phyloP scores from a whole-genome alignment of 306 rosid genomes.

The Casuarina glauca region DNA sequence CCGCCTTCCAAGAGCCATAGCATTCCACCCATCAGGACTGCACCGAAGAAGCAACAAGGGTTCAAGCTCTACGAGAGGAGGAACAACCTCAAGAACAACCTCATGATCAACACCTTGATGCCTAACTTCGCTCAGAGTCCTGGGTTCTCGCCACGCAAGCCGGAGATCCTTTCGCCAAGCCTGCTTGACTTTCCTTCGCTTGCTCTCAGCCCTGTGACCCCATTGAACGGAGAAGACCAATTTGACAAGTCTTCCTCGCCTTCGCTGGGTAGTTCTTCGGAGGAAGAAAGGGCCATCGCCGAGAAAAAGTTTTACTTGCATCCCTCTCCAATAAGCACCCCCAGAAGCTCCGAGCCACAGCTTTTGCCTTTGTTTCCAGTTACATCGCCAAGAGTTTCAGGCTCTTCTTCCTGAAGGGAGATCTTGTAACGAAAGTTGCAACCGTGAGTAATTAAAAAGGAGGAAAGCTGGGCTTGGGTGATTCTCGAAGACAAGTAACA shows the following conservation, averaged over 20 bases:
- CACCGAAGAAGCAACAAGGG: conserved; percentile 62
- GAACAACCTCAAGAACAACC: conserved; percentile 68
- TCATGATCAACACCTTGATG: conserved; percentile 74
- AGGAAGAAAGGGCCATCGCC: conserved; percentile 91
- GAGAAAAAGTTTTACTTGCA: conserved; percentile 86
- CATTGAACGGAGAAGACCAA: conserved; percentile 67
- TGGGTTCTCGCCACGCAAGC: conserved; percentile 70
- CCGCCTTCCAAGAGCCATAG: conserved; percentile 47
- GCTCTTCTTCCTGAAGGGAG: conserved; percentile 52
- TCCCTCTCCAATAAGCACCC: conserved; percentile 70
- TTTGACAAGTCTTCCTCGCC: conserved; percentile 77
- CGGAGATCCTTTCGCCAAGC: conserved; percentile 88
- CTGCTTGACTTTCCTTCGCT: conserved; percentile 83
- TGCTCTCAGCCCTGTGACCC: conserved; percentile 89
- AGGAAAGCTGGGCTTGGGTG: conserved; percentile 31
- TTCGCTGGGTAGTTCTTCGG: conserved; percentile 76
- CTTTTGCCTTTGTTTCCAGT: conserved; percentile 81
- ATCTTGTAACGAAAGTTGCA: conserved; percentile 13
- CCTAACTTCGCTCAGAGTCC: conserved; percentile 58
- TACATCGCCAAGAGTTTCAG: conserved; percentile 79
- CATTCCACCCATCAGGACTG: conserved; percentile 73
- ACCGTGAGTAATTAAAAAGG: conserved; percentile 31
- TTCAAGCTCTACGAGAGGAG: conserved; percentile 92
- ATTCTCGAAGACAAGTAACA: conserved; percentile 38
- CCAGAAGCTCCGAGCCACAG: conserved; percentile 67